Conservation (phyloP, 2,329 filamentous ascomycete species). For the Chaetomium globosum region DNA sequence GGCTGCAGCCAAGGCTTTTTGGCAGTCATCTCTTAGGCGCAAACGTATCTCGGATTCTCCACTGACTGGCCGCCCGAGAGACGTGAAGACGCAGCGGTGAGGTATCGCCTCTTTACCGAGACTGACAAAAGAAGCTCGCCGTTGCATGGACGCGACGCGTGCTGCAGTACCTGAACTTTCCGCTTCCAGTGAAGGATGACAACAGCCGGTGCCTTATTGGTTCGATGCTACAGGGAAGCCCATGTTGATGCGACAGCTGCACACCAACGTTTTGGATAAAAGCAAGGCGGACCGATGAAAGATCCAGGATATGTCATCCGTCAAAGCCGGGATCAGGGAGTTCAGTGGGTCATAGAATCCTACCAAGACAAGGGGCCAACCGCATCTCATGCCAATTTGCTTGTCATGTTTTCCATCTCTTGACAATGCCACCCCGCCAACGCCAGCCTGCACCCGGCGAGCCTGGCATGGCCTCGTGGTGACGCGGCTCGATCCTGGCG, state of each 20-base stretch:
- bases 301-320: neutral
- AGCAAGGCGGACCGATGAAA: neutral
- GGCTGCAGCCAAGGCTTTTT: too few species aligned
- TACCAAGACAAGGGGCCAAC: neutral
- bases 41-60: too few species aligned
- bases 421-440: neutral
- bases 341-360: neutral
- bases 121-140: neutral
- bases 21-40: too few species aligned
- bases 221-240: neutral
- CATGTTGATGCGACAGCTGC: neutral
- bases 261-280: slow-evolving; percentile 1
- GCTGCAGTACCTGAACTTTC: neutral
- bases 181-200: neutral
- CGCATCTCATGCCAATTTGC: neutral
- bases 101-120: too few species aligned
- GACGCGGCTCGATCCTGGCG: slow-evolving; percentile 2
- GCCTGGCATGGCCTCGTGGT: neutral
- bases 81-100: too few species aligned
- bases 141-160: neutral
- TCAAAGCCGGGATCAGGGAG: neutral
- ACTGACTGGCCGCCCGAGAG: too few species aligned
- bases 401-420: neutral
- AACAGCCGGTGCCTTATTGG: neutral
- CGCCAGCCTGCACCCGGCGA: neutral